Percentiles rank a stretch among this genome's conserved stretches.
phyloP scores from a whole-genome alignment of 2,329 filamentous ascomycete genomes.

The Calonectria multiphialidica region DNA sequence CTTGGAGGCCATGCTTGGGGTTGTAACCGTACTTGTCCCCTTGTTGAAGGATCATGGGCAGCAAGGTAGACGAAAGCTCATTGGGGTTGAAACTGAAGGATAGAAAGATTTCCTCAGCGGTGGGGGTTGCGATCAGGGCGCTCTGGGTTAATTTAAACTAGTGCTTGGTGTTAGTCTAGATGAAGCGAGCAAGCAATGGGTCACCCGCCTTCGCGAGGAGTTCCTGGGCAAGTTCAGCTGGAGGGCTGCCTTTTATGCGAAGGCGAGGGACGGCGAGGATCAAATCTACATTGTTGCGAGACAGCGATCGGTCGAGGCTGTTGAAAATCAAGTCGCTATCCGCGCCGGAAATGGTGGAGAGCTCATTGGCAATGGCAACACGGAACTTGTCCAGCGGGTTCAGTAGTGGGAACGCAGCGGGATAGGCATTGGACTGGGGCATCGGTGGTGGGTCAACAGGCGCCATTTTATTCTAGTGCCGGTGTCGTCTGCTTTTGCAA shows the following conservation, averaged over 20 bases:
- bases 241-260: not conserved
- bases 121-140: not conserved
- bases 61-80: not conserved
- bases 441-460: not conserved
- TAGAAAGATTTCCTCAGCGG: constrained; percentile 9
- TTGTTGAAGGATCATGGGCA: constrained; percentile 13
- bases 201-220: not conserved
- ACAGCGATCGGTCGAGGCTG: constrained; percentile 9
- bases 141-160: constrained; percentile 3
- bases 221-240: constrained; percentile 5
- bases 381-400: constrained; percentile 16
- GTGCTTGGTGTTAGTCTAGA: not conserved
- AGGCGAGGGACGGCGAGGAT: constrained; percentile 11
- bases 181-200: not conserved
- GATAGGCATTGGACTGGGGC: not conserved
- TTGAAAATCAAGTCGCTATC: not conserved
- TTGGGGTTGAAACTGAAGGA: not conserved
- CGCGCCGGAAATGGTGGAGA: not conserved
- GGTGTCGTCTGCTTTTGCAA: not conserved
- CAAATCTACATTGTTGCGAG: constrained; percentile 9
- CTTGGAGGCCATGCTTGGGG: not conserved
- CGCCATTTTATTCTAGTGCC: not conserved
- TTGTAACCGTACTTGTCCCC: not conserved
- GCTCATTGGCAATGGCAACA: constrained; percentile 3
- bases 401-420: constrained; percentile 1